Evolutionary conservation across 257 asterid species (phyloP), one percentile per base, ranked within the genome.

Genomic region (Solanum piurae): DNA sequence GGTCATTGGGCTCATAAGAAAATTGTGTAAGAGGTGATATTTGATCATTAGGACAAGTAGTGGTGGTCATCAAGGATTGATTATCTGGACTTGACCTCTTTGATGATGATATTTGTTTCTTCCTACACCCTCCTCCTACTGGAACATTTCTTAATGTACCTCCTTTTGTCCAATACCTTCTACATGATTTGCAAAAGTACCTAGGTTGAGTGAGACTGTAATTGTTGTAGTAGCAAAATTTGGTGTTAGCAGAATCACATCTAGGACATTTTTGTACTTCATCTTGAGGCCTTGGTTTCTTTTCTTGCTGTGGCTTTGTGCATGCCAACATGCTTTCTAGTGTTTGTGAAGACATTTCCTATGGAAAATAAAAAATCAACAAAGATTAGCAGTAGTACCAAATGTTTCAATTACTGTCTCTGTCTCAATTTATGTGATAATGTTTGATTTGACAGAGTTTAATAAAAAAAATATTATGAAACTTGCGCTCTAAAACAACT

Each of bases 181-280:
- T 87, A 91, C 99, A 97, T 1, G 98, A 94, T 72, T 96, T 96
- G 93, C 99, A 95, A 89, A 96, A 95, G 91, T 96, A 95, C 34
- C 99, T 86, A 16, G 99, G 99, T 92, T 95, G 99, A 16, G 99
- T 89, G 87, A 97, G 98, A 89, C 98, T 95, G 90, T 95, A 95
- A 86, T 96, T 96, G 94, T 96, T 96, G 97, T 96, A 96, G 91
- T 96, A 96, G 76, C 99, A 96, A 49, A 96, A 95, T 29, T 95
- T 96, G 60, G 98, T 96, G 94, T 94, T 95, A 87, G 92, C 31
- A 71, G 99, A 96, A 40, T 96, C 99, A 86, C 99, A 96, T 77
- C 99, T 87, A 34, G 99, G 99, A 94, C 99, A 96, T 86, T 94
- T 96, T 21, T 88, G 92, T 73, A 95, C 88, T 73, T 94, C 84